Evolutionary conservation across 2,329 filamentous ascomycete genomes (phyloP), one percentile per base, ranked within the genome.

Genomic region (Ustulina deusta): DNA sequence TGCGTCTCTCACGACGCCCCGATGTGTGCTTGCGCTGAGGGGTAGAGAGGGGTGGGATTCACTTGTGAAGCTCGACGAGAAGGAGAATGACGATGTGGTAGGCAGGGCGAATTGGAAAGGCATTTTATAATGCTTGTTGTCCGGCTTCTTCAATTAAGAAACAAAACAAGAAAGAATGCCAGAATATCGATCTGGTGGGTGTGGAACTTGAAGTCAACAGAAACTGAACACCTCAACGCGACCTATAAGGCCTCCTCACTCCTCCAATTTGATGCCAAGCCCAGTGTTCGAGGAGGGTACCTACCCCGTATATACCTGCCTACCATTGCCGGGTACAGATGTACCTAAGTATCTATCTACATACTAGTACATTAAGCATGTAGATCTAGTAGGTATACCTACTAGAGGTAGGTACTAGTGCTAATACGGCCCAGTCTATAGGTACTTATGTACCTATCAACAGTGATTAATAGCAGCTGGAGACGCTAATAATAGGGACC

Each of bases 1-100:
- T 2, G 90, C 87, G 79, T 95, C 90, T 74, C 93, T 90, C 59
- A 97, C 86, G 20, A 97, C 88, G 73, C 92, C 92, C 68, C 96
- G 93, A 76, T 93, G 89, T 9, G 93, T 95, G 72, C 94, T 94
- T 25, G 93, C 91, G 62, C 88, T 87, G 74, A 95, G 87, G 27
- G 94, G 93, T 48, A 99, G 86, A 0, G 95, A 97, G 3, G 96
- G 95, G 80, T 98, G 95, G 2, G 93, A 93, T 71, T 90, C 88
- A 75, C 92, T 95, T 74, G 83, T 87, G 80, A 97, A 91, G 79
- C 85, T 91, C 42, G 90, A 85, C 25, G 92, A 91, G 78, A 97
- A 95, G 60, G 92, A 90, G 77, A 97, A 91, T 61, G 91, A 88
- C 38, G 94, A 97, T 5, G 95, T 97, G 0, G 95, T 98, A 1